phyloP scores from a whole-genome alignment of 2,329 filamentous ascomycete species.

The Claviceps sp. region DNA sequence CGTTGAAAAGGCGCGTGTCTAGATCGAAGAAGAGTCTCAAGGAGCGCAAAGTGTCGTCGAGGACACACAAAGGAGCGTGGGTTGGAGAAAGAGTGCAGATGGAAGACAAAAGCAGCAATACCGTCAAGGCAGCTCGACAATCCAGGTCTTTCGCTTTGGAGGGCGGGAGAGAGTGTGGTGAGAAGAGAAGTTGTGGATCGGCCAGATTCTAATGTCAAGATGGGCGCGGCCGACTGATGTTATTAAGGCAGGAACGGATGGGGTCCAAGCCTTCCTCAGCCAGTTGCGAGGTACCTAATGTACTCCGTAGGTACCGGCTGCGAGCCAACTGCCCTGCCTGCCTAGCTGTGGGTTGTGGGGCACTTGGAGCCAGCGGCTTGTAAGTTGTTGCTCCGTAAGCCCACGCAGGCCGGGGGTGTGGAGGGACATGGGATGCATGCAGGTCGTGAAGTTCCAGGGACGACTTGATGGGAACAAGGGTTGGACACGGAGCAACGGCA shows the following conservation, averaged over 20 bases:
- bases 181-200: not conserved
- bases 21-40: not conserved
- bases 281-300: not conserved
- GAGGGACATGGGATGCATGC: not conserved
- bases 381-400: not conserved
- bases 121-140: constrained; percentile 7
- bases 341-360: not conserved
- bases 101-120: constrained; percentile 2
- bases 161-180: not conserved
- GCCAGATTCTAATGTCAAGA: not conserved
- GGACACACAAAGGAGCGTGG: constrained; percentile 3
- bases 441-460: not conserved
- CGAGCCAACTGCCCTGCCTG: not conserved
- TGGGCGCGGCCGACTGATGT: constrained; percentile 1
- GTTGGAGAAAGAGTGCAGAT: constrained; percentile 1
- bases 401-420: not conserved
- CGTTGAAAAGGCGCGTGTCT: not conserved
- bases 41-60: constrained; percentile 7
- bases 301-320: not conserved
- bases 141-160: constrained; percentile 5
- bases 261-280: not conserved
- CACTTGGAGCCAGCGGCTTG: not conserved
- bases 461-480: not conserved
- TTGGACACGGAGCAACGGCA: not conserved
- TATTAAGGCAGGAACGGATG: constrained; percentile 3